phyloP scores from a whole-genome alignment of 768 basidiomycete species.

The Sporobolomyces pararoseus region DNA sequence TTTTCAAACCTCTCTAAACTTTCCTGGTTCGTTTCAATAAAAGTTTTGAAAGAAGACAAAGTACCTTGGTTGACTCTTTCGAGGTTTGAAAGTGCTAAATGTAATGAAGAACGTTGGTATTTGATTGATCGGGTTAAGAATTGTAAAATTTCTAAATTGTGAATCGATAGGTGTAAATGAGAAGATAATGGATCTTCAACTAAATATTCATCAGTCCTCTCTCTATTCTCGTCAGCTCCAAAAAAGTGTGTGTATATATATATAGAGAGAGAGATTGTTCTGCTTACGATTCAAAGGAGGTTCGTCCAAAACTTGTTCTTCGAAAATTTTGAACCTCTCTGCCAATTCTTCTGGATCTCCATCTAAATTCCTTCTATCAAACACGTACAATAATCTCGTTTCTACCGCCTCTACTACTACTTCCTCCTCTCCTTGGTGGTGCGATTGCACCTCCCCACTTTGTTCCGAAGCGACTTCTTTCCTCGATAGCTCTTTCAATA shows the following conservation, averaged over 20 bases:
- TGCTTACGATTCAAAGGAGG: slow-evolving; percentile 30
- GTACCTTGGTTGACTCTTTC: slow-evolving; percentile 41
- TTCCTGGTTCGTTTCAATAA: slow-evolving; percentile 27
- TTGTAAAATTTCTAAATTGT: slow-evolving; percentile 36
- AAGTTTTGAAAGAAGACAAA: slow-evolving; percentile 23
- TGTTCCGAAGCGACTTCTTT: background rate
- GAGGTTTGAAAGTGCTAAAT: slow-evolving; percentile 40
- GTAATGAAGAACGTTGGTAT: slow-evolving; percentile 37
- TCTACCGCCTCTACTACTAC: background rate
- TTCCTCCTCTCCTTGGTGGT: background rate
- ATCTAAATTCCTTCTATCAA: slow-evolving; percentile 40
- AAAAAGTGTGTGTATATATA: no score
- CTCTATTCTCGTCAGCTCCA: no score
- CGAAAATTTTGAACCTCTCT: slow-evolving; percentile 15
- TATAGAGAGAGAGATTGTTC: no score
- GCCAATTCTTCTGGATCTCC: slow-evolving; percentile 39
- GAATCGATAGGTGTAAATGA: slow-evolving; percentile 35
- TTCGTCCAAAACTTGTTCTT: slow-evolving; percentile 35
- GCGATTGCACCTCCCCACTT: slow-evolving; percentile 6
- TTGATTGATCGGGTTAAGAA: slow-evolving; percentile 38
- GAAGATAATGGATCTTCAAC: slow-evolving; percentile 31
- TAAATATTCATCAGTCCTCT: background rate
- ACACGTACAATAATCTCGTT: slow-evolving; percentile 31
- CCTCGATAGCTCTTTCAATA: slow-evolving; percentile 26
- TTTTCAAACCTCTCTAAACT: slow-evolving; percentile 29